Percentiles rank a stretch among this genome's conserved stretches.
Evolutionary conservation across 331 rosid genomes (phyloP).

Genomic region (Quercus lobata): DNA sequence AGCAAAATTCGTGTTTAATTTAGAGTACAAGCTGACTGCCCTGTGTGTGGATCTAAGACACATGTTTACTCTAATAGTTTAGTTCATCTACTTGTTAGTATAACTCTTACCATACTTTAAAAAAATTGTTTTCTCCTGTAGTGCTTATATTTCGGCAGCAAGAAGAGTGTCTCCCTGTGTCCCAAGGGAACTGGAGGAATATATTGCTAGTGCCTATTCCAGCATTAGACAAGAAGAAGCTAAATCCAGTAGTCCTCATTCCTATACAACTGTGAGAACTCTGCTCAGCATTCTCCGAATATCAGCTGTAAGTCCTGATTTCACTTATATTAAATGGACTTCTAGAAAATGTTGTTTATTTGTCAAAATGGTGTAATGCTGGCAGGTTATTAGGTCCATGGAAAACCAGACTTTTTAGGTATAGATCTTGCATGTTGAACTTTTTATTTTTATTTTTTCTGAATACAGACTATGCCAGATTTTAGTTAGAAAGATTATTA

Average conservation of each 20-base stretch:
- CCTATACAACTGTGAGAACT: conserved; percentile 94
- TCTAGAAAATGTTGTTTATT: background rate
- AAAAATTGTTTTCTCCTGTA: conserved; percentile 11
- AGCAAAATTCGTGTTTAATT: background rate
- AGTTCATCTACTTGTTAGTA: background rate
- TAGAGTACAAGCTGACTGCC: background rate
- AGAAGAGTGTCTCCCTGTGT: conserved; percentile 84
- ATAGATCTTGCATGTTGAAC: background rate
- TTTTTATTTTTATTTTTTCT: background rate
- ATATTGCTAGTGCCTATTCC: conserved; percentile 88
- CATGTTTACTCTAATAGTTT: background rate
- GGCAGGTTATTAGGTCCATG: background rate
- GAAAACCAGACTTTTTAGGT: background rate
- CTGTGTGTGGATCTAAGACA: background rate
- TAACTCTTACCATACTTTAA: background rate
- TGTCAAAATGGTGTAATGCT: background rate
- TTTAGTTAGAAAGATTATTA: background rate
- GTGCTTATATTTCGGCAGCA: conserved; percentile 90
- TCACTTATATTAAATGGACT: background rate
- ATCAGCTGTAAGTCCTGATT: conserved; percentile 68
- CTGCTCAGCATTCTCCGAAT: conserved; percentile 96
- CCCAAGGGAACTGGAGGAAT: conserved; percentile 85
- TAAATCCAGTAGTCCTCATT: conserved; percentile 79
- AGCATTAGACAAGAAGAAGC: conserved; percentile 95
- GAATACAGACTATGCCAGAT: background rate